phyloP scores from a whole-genome alignment of 129 eudicot species.

The Helichrysum umbraculigerum region DNA sequence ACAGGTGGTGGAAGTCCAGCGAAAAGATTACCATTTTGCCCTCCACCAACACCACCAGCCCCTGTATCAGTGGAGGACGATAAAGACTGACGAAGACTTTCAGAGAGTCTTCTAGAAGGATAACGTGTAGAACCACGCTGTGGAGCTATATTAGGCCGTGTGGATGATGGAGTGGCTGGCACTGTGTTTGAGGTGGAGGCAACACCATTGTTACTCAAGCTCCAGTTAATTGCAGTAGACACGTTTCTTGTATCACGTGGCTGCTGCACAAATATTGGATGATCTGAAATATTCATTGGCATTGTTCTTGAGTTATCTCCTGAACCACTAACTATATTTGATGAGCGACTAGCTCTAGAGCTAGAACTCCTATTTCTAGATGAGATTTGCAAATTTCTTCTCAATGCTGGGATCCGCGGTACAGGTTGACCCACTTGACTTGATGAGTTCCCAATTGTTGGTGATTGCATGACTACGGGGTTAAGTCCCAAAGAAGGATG shows the following conservation, averaged over 20 bases:
- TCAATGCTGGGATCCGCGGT: conserved; percentile 44
- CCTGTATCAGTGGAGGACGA: conserved; percentile 48
- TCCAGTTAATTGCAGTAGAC: conserved; percentile 47
- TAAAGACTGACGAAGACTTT: conserved; percentile 57
- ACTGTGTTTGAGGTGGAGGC: conserved; percentile 39
- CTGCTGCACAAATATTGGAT: conserved; percentile 63
- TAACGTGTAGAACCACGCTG: conserved; percentile 54
- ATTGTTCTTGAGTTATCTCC: conserved; percentile 47
- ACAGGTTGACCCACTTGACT: conserved; percentile 36
- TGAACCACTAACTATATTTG: conserved; percentile 27
- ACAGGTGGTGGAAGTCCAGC: conserved; percentile 37
- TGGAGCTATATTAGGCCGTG: conserved; percentile 39
- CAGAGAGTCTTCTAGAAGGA: conserved; percentile 72
- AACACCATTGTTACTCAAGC: conserved; percentile 32
- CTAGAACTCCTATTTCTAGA: conserved; percentile 57
- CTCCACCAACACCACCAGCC: conserved; percentile 30
- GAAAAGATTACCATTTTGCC: conserved; percentile 35
- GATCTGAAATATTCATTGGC: conserved; percentile 64
- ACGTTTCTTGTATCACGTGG: conserved; percentile 44
- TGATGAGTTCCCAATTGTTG: conserved; percentile 27
- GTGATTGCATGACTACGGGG: conserved; percentile 42
- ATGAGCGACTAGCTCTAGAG: conserved; percentile 48
- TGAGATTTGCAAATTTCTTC: conserved; percentile 40
- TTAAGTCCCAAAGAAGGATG: conserved; percentile 46
- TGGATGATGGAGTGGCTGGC: conserved; percentile 20